phyloP scores from a whole-genome alignment of 2,329 filamentous ascomycete species.

The Fusarium fujikuroi region DNA sequence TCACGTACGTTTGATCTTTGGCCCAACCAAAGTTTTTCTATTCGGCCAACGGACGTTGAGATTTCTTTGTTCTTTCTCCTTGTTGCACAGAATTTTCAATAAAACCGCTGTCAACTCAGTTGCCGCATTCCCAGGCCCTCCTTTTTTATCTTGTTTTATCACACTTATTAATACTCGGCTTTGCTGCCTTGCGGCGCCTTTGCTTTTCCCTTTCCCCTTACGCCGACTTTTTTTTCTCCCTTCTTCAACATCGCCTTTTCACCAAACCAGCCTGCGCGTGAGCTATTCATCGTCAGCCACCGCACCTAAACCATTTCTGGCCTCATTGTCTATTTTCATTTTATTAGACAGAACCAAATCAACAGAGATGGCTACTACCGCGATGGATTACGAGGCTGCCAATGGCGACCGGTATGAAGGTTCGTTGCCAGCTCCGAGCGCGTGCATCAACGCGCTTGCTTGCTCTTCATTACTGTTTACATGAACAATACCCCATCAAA shows the following conservation, averaged over 20 bases:
- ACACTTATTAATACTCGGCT: slow-evolving; percentile 25
- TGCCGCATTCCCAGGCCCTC: slow-evolving; percentile 24
- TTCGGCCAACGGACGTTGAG: slow-evolving; percentile 14
- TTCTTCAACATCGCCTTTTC: slow-evolving; percentile 41
- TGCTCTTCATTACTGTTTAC: background rate
- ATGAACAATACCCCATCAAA: slow-evolving; percentile 9
- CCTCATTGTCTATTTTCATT: slow-evolving; percentile 26
- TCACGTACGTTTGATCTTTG: slow-evolving; percentile 23
- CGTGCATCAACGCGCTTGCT: slow-evolving; percentile 34
- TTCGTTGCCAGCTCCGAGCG: slow-evolving; percentile 50
- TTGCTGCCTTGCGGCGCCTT: slow-evolving; percentile 34
- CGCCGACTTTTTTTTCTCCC: slow-evolving; percentile 42
- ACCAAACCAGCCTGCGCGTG: slow-evolving; percentile 40
- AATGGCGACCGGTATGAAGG: slow-evolving; percentile 75
- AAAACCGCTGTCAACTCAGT: slow-evolving; percentile 26
- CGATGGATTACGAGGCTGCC: slow-evolving; percentile 77
- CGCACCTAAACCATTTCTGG: slow-evolving; percentile 29
- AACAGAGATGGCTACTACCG: slow-evolving; percentile 67
- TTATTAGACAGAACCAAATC: slow-evolving; percentile 11
- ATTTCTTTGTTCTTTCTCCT: slow-evolving; percentile 27
- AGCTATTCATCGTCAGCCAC: slow-evolving; percentile 39
- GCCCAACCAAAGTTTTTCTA: slow-evolving; percentile 13
- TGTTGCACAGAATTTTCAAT: slow-evolving; percentile 25
- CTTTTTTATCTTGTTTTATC: slow-evolving; percentile 19
- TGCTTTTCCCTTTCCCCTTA: slow-evolving; percentile 41